Conservation (phyloP, 441 rosid species). For the Adansonia rubrostipa region DNA sequence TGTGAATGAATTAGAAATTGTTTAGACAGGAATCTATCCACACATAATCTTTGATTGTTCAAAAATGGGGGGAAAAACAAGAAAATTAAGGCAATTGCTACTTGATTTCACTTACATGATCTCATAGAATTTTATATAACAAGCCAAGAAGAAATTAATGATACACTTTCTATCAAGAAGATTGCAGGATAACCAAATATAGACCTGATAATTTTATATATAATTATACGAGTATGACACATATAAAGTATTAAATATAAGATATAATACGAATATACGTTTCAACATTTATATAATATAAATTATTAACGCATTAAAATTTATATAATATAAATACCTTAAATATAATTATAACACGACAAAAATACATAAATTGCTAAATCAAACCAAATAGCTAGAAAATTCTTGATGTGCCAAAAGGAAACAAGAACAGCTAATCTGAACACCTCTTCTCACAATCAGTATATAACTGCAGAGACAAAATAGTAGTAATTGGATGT, state of each 20-base stretch:
- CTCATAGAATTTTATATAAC: not conserved
- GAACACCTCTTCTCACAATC: too few relatives aligned
- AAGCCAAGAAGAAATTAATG: not conserved
- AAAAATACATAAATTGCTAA: too few relatives aligned
- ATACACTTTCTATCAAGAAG: not conserved
- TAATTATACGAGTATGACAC: too few relatives aligned
- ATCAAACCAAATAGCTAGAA: not conserved
- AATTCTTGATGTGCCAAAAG: conserved; percentile 16
- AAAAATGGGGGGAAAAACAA: not conserved
- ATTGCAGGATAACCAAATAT: not conserved
- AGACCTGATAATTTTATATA: too few relatives aligned
- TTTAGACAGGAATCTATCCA: not conserved
- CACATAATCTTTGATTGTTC: not conserved
- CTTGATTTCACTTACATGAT: not conserved
- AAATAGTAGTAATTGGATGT: conserved; percentile 6
- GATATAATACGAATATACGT: too few relatives aligned
- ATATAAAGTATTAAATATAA: too few relatives aligned
- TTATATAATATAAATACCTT: too few relatives aligned
- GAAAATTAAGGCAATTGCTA: not conserved
- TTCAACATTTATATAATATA: too few relatives aligned
- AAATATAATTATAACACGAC: too few relatives aligned
- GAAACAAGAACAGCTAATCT: not conserved
- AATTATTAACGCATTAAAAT: too few relatives aligned
- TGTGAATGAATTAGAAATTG: not conserved
- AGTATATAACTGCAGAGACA: not conserved